Evolutionary conservation across 1,139 yeast genomes (phyloP).

Genomic region (Hyphopichia khmerensis): DNA sequence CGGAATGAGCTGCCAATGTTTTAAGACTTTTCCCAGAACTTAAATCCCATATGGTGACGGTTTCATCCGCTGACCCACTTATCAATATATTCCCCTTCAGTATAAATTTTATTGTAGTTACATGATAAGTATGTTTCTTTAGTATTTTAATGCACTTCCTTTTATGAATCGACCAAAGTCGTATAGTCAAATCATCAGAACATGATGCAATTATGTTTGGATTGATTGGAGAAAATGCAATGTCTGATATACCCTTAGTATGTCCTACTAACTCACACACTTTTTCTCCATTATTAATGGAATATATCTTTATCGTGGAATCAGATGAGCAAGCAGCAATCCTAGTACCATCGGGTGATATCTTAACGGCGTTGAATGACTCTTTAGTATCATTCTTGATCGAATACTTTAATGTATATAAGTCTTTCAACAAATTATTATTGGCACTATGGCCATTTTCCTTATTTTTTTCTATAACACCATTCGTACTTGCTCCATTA

Average conservation of each 20-base stretch:
- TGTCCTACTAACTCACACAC: constrained; percentile 57
- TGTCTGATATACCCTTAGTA: constrained; percentile 63
- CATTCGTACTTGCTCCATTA: background rate
- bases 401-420: constrained; percentile 1
- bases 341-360: constrained; percentile 63
- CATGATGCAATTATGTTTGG: constrained; percentile 76
- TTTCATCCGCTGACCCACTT: constrained; percentile 89
- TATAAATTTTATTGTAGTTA: constrained; percentile 70
- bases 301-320: constrained; percentile 26
- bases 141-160: constrained; percentile 58
- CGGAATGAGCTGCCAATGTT: constrained; percentile 90
- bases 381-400: background rate
- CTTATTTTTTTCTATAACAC: background rate
- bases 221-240: constrained; percentile 72
- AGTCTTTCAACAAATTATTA: background rate
- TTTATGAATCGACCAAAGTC: constrained; percentile 64
- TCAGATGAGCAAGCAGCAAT: constrained; percentile 57
- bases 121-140: constrained; percentile 83
- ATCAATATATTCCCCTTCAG: constrained; percentile 75
- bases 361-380: constrained; percentile 45
- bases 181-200: constrained; percentile 80
- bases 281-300: constrained; percentile 15
- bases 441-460: background rate
- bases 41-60: constrained; percentile 87
- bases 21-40: constrained; percentile 67